phyloP scores from a whole-genome alignment of 208 protist species.

The Endotrypanum monterogeii region DNA sequence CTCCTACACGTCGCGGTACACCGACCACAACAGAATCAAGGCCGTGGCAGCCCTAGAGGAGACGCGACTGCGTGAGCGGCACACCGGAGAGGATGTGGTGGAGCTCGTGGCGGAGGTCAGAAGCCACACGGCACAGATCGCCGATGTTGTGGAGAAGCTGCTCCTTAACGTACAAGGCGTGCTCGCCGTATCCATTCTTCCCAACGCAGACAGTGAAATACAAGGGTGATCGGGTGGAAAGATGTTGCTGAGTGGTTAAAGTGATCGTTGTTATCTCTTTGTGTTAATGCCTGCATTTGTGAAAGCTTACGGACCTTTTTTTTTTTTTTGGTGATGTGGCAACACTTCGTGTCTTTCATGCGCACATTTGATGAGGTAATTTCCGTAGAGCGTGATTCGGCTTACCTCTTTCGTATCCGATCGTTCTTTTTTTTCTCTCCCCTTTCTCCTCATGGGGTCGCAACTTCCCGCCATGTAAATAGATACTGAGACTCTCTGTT shows the following conservation, averaged over 20 bases:
- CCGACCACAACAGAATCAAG: slow-evolving; percentile 40
- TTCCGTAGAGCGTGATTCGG: not conserved
- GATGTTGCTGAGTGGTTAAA: too few relatives aligned
- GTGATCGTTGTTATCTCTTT: not conserved
- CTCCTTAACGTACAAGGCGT: slow-evolving; percentile 69
- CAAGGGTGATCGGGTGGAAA: not conserved
- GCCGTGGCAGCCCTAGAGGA: slow-evolving; percentile 32
- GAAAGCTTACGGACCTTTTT: not conserved
- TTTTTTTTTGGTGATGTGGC: too few relatives aligned
- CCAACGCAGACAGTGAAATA: not conserved
- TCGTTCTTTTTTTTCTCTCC: slow-evolving; percentile 5
- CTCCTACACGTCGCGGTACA: slow-evolving; percentile 71
- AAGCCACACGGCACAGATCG: slow-evolving; percentile 64
- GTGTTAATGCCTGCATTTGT: not conserved
- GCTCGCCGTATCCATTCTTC: not conserved
- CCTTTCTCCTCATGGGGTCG: not conserved
- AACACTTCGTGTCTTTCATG: too few relatives aligned
- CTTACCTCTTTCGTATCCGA: not conserved
- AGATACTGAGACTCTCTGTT: not conserved
- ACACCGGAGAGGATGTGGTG: not conserved
- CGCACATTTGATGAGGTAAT: not conserved
- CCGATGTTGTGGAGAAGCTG: slow-evolving; percentile 74
- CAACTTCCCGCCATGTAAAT: not conserved
- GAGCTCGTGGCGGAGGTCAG: slow-evolving; percentile 25
- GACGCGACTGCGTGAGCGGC: slow-evolving; percentile 14